A percentile compares a stretch with the other conserved stretches of the same genome.
Evolutionary conservation across 2,329 filamentous ascomycete species (phyloP).

Genomic region (Aciculosporium take): DNA sequence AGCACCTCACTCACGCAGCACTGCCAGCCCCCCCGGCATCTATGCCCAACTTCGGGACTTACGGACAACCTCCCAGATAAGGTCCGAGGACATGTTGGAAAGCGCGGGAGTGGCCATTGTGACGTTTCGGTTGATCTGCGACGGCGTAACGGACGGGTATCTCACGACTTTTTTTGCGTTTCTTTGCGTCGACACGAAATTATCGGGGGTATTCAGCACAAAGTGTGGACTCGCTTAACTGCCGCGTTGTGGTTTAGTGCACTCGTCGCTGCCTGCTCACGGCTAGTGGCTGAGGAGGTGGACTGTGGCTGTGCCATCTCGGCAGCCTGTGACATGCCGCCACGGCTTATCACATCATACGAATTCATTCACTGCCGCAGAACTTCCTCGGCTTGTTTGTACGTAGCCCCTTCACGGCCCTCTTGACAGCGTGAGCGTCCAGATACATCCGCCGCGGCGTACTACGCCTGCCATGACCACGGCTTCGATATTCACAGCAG

Average conservation of each 20-base stretch:
- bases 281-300: constrained; percentile 9
- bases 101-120: constrained; percentile 43
- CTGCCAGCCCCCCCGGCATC: neutral
- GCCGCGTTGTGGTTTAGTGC: constrained; percentile 16
- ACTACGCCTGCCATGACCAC: constrained; percentile 6
- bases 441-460: neutral
- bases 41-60: constrained; percentile 36
- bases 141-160: constrained; percentile 10
- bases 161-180: constrained; percentile 11
- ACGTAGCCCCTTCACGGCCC: too few species aligned
- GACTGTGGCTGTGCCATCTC: neutral
- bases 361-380: too few species aligned
- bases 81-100: constrained; percentile 72
- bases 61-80: constrained; percentile 94
- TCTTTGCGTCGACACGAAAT: constrained; percentile 12
- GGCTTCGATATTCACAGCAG: neutral
- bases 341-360: too few species aligned
- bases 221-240: constrained; percentile 30
- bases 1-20: neutral
- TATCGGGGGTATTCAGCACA: constrained; percentile 12
- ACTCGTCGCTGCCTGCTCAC: neutral
- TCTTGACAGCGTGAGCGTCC: neutral
- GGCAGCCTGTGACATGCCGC: neutral
- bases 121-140: constrained; percentile 22
- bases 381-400: too few species aligned